Percentiles rank a stretch among this genome's conserved stretches.
Conservation (phyloP, 345 rosid genomes). For the Aegle marmelos region DNA sequence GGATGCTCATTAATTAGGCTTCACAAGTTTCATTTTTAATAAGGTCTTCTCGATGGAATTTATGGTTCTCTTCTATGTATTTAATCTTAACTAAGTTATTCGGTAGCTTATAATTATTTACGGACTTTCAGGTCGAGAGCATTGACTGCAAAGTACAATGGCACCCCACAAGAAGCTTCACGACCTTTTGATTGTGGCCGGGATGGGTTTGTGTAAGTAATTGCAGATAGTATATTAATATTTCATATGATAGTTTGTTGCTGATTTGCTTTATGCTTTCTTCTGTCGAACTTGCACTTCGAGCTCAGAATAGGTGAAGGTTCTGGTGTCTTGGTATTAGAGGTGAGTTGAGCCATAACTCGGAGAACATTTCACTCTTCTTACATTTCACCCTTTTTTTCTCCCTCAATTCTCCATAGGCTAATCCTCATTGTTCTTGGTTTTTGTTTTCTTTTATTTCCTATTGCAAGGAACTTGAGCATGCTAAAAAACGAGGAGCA, state of each 20-base stretch:
- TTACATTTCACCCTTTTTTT: background rate
- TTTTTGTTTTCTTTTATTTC: constrained; percentile 1
- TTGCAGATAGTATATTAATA: constrained; percentile 6
- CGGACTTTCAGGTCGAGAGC: constrained; percentile 73
- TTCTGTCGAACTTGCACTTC: constrained; percentile 17
- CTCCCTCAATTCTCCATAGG: background rate
- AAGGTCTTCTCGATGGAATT: constrained; percentile 1
- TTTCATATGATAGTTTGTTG: background rate
- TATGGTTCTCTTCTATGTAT: background rate
- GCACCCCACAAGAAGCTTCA: constrained; percentile 81
- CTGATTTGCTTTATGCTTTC: background rate
- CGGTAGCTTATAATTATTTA: constrained; percentile 11
- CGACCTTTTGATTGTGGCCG: constrained; percentile 90
- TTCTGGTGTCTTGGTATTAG: constrained; percentile 75
- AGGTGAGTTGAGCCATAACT: constrained; percentile 49
- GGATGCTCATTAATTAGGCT: background rate
- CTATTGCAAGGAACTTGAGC: constrained; percentile 71
- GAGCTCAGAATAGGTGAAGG: constrained; percentile 94
- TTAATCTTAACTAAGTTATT: background rate
- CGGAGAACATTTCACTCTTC: background rate
- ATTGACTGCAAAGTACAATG: constrained; percentile 73
- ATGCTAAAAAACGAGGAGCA: constrained; percentile 83
- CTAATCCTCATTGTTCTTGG: constrained; percentile 6
- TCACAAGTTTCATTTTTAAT: background rate
- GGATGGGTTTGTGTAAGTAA: constrained; percentile 96